A percentile compares a stretch with the other conserved stretches of the same genome.
phyloP scores from a whole-genome alignment of 2,329 filamentous ascomycete genomes.

The Thyridium curvatum region DNA sequence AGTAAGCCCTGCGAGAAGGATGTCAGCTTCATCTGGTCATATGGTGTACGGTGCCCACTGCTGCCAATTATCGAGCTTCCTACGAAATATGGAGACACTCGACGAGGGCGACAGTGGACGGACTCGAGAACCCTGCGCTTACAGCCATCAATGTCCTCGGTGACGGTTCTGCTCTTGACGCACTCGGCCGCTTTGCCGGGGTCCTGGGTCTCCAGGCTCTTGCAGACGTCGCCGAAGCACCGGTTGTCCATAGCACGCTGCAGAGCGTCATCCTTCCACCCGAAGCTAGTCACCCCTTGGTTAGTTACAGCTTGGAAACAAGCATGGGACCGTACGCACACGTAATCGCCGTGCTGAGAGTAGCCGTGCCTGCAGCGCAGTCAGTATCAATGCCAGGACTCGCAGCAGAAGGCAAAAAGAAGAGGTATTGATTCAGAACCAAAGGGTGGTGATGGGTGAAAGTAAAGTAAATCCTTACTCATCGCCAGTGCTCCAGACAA shows the following conservation, averaged over 20 bases:
- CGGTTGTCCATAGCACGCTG: conserved; percentile 3
- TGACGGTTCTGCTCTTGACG: conserved; percentile 1
- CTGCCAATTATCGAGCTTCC: no score
- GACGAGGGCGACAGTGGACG: no score
- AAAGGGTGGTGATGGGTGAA: no score
- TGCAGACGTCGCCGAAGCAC: conserved; percentile 3
- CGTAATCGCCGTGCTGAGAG: conserved; percentile 4
- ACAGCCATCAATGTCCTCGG: conserved; percentile 1
- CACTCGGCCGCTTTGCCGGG: conserved; percentile 3
- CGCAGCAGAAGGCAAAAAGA: no score
- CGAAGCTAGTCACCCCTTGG: neutral
- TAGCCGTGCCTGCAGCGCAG: conserved; percentile 2
- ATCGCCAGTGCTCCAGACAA: conserved; percentile 24
- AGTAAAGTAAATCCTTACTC: conserved; percentile 1
- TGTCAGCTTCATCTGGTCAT: no score
- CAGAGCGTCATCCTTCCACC: conserved; percentile 2
- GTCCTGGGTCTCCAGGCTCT: conserved; percentile 3
- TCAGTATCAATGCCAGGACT: neutral
- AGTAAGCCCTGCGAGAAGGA: no score
- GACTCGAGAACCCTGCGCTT: neutral
- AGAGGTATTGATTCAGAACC: no score
- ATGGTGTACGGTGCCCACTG: no score
- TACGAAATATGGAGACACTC: no score
- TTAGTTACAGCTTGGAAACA: neutral
- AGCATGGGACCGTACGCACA: neutral